phyloP scores from a whole-genome alignment of 129 eudicot genomes.

The Arctium minus region DNA sequence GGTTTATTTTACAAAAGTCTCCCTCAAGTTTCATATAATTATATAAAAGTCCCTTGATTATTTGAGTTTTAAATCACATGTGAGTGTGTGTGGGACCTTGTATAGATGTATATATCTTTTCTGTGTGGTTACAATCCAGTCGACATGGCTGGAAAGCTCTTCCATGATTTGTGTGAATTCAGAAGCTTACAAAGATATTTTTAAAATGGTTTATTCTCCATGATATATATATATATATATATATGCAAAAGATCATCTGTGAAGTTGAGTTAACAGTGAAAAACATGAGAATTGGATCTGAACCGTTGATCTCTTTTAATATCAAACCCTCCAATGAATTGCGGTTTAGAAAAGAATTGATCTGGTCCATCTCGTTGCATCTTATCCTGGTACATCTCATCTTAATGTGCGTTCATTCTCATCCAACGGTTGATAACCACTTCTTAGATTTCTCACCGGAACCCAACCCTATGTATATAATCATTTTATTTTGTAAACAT shows the following conservation, averaged over 20 bases:
- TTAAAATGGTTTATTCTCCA: background rate
- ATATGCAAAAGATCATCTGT: no score
- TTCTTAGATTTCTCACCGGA: no score
- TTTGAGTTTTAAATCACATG: background rate
- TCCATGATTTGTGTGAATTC: background rate
- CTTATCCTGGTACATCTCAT: no score
- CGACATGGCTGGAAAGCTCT: slow-evolving; percentile 21
- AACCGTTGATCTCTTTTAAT: no score
- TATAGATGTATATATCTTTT: background rate
- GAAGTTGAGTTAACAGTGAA: no score
- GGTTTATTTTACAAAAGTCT: background rate
- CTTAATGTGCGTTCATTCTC: no score
- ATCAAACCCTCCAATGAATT: no score
- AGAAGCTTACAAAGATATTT: slow-evolving; percentile 20
- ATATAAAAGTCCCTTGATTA: background rate
- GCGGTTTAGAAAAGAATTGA: no score
- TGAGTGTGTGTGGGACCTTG: slow-evolving; percentile 16
- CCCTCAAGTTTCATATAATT: background rate
- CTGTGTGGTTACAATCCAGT: slow-evolving; percentile 29
- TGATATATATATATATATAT: no score
- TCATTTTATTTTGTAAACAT: background rate
- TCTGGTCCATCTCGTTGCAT: no score
- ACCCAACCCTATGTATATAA: background rate
- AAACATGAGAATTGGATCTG: no score
- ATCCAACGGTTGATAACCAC: no score